Conservation (phyloP, 2,329 filamentous ascomycete genomes). For the Apiospora phragmitis region DNA sequence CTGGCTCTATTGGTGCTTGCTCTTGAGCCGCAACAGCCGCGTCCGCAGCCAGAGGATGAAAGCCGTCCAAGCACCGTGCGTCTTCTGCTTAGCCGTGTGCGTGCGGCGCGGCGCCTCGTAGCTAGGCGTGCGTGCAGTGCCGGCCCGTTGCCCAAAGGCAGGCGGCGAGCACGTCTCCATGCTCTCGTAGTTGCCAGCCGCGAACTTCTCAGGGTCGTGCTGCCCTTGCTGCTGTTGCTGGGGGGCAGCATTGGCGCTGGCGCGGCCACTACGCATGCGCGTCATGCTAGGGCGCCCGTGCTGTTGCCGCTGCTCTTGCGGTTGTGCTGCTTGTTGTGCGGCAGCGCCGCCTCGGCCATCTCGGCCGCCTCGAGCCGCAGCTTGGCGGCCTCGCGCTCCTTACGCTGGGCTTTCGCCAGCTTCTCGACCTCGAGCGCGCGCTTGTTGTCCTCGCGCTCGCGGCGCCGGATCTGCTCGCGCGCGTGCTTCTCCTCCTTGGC, state of each 20-base stretch:
- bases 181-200: conserved; percentile 48
- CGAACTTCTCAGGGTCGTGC: conserved; percentile 45
- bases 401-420: conserved; percentile 42
- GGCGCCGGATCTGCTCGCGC: conserved; percentile 57
- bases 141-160: conserved; percentile 31
- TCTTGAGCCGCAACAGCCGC: conserved; percentile 41
- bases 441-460: conserved; percentile 59
- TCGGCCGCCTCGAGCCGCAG: conserved; percentile 39
- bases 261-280: conserved; percentile 22
- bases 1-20: neutral
- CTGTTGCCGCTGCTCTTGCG: conserved; percentile 32
- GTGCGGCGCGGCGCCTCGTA: conserved; percentile 43
- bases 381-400: conserved; percentile 45
- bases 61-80: conserved; percentile 61
- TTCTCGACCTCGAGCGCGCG: conserved; percentile 54
- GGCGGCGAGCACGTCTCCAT: conserved; percentile 30
- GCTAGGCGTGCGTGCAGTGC: conserved; percentile 41
- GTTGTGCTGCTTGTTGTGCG: conserved; percentile 26
- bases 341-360: conserved; percentile 31
- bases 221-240: conserved; percentile 20
- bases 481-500: conserved; percentile 64
- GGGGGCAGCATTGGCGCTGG: conserved; percentile 16
- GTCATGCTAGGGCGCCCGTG: conserved; percentile 31
- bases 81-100: conserved; percentile 58
- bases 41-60: conserved; percentile 67